Evolutionary conservation across 2,329 filamentous ascomycete species (phyloP), one percentile per base, ranked within the genome.

Genomic region (Scytalidium lignicola): DNA sequence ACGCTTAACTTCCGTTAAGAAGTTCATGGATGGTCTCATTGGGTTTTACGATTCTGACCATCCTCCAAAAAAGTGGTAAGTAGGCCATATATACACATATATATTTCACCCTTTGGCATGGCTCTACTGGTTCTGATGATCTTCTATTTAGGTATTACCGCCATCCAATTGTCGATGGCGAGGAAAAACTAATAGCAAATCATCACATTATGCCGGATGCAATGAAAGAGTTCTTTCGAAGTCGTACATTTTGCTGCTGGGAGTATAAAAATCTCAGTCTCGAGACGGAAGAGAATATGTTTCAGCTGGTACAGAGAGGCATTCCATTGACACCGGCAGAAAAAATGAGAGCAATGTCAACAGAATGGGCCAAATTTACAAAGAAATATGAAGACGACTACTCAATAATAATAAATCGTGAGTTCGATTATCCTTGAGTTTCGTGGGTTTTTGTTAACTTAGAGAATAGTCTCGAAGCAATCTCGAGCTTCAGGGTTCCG

Each of bases 241-340:
- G 56, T 1, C 68, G 68, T 44, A 63, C 67, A 3, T 66, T 76
- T 39, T 64, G 72, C 4, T 69, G 67, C 20, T 71, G 69, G 26
- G 71, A 75, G 41, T 74, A 70, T 52, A 53, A 59, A 5, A 59
- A 69, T 18, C 55, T 76, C 3, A 62, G 58, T 3, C 51, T 59
- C 12, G 62, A 65, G 12, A 70, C 73, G 46, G 72, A 75, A 51
- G 72, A 75, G 48, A 73, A 73, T 10, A 64, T 75, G 44, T 75
- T 75, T 51, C 67, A 71, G 6, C 62, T 73, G 13, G 73, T 75
- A 0, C 72, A 76, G 46, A 65, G 70, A 51, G 73, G 72, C 8
- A 58, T 74, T 6, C 67, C 68, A 23, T 63, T 75, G 3, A 71
- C 65, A 3, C 59, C 64, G 8, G 72, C 71, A 0, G 73, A 75